Conservation (phyloP, 805 yeast species). For the Saccharomycopsis sp. region DNA sequence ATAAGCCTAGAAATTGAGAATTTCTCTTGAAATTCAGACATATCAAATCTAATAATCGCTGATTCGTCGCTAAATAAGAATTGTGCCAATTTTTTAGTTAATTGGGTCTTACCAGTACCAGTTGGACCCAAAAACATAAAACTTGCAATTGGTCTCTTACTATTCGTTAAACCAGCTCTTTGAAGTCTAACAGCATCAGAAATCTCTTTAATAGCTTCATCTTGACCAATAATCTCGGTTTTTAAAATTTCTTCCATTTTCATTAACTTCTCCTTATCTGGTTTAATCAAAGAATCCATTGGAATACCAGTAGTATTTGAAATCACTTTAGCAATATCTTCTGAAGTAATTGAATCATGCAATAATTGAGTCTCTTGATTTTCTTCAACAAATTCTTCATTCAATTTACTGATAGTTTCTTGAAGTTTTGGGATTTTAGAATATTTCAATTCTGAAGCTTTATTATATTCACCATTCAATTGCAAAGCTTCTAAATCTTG, state of each 20-base stretch:
- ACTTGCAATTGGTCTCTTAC: conserved; percentile 91
- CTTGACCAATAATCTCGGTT: conserved; percentile 87
- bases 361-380: conserved; percentile 38
- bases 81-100: conserved; percentile 87
- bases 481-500: conserved; percentile 76
- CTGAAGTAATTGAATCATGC: conserved; percentile 90
- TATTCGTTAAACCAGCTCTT: conserved; percentile 93
- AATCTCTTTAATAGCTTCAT: conserved; percentile 84
- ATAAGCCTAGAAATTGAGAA: conserved; percentile 85
- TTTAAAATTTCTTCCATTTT: conserved; percentile 79
- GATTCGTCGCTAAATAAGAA: conserved; percentile 85
- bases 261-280: conserved; percentile 85
- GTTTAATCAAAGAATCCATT: conserved; percentile 80
- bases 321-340: conserved; percentile 88
- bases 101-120: conserved; percentile 97
- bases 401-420: conserved; percentile 24
- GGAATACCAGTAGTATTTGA: conserved; percentile 97
- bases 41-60: conserved; percentile 86
- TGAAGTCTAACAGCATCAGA: conserved; percentile 94
- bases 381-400: conserved; percentile 23
- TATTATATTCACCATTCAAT: conserved; percentile 78
- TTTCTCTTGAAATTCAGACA: conserved; percentile 97
- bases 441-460: conserved; percentile 86
- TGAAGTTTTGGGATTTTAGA: conserved; percentile 63
- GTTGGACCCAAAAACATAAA: conserved; percentile 97